Evolutionary conservation across 345 rosid species (phyloP).

Genomic region (Eucalyptus decipiens): DNA sequence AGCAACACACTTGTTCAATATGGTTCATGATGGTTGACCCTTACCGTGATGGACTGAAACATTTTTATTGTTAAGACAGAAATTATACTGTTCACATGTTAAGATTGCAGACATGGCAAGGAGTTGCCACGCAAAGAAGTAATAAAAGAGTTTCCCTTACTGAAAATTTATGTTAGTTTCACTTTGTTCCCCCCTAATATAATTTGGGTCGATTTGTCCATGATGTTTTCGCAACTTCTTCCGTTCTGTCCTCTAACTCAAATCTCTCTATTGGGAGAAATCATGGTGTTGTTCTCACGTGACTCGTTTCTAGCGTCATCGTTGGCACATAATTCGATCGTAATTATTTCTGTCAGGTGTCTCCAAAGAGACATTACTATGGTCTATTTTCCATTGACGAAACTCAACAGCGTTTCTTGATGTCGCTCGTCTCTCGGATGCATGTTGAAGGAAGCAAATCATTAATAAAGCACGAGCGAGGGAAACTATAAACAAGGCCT

Average conservation of each 20-base stretch:
- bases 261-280: not conserved
- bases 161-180: not conserved
- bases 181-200: not conserved
- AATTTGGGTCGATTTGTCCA: not conserved
- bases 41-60: not conserved
- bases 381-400: not conserved
- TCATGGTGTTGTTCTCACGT: not conserved
- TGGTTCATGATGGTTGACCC: not conserved
- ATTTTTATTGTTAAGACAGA: not conserved
- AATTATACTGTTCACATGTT: not conserved
- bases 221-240: not conserved
- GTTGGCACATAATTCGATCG: not conserved
- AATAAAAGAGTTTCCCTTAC: not conserved
- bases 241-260: not conserved
- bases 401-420: not conserved
- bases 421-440: not conserved
- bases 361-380: not conserved
- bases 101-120: not conserved
- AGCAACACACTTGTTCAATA: not conserved
- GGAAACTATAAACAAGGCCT: not conserved
- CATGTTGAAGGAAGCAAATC: not conserved
- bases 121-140: not conserved
- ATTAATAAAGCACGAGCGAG: not conserved
- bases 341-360: not conserved
- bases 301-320: not conserved